A percentile compares a stretch with the other conserved stretches of the same genome.
Conservation (phyloP, 441 rosid genomes). For the Melastoma candidum region DNA sequence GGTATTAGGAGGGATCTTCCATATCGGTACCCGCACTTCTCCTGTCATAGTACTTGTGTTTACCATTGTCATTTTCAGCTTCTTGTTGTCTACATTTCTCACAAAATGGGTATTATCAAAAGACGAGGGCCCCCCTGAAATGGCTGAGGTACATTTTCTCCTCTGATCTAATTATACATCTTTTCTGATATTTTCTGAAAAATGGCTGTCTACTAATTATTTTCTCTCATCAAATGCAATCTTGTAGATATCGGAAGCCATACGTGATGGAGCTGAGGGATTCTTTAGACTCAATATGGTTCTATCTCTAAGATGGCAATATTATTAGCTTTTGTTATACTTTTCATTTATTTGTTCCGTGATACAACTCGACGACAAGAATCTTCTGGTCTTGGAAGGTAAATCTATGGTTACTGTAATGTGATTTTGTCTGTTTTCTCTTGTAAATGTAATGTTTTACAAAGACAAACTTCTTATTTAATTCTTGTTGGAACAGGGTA, state of each 20-base stretch:
- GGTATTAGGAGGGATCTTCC: conserved; percentile 67
- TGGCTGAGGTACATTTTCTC: conserved; percentile 61
- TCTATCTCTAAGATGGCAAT: conserved; percentile 96
- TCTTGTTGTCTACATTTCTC: conserved; percentile 68
- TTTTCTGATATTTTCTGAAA: no score
- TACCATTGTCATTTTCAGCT: conserved; percentile 72
- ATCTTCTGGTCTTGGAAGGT: conserved; percentile 96
- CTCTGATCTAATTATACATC: conserved; percentile 1
- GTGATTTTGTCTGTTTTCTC: background rate
- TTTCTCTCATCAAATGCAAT: no score
- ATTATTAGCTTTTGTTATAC: conserved; percentile 74
- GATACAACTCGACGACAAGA: conserved; percentile 85
- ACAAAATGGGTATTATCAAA: conserved; percentile 93
- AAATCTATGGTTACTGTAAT: conserved; percentile 13
- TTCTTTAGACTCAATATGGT: conserved; percentile 93
- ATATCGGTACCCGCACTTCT: conserved; percentile 87
- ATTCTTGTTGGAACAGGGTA: conserved; percentile 41
- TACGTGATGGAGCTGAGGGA: conserved; percentile 99
- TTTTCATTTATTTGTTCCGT: conserved; percentile 80
- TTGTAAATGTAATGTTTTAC: no score
- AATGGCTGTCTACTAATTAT: no score
- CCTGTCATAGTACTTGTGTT: conserved; percentile 89
- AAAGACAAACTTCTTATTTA: no score
- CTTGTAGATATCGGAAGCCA: conserved; percentile 91
- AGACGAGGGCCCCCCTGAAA: conserved; percentile 99